These are phyloP conservation scores for Clonostachys sp. DNA, from an alignment of 2,329 filamentous ascomycete genomes.

Conservation along the genomic window DNA sequence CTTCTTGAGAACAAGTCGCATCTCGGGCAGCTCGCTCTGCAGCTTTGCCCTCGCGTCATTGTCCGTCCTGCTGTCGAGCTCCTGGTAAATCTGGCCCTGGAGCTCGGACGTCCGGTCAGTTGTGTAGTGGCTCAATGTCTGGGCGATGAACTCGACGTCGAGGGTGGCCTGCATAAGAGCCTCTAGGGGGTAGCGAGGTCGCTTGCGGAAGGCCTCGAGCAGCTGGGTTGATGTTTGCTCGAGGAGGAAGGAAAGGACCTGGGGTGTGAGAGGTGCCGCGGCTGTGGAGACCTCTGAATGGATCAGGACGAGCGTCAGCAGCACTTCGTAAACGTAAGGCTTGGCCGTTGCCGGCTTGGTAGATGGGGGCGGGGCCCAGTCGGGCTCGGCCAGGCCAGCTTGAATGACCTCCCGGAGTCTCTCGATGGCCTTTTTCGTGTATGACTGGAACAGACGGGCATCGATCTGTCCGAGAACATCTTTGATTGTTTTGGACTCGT, in stretches of 20 bases:
- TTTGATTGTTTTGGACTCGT: slow-evolving; percentile 86
- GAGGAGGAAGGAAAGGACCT: slow-evolving; percentile 82
- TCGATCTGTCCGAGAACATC: slow-evolving; percentile 92
- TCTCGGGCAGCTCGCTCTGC: slow-evolving; percentile 83
- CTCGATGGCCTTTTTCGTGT: slow-evolving; percentile 73
- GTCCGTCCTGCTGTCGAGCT: slow-evolving; percentile 84
- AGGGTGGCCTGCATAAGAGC: slow-evolving; percentile 95
- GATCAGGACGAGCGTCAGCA: slow-evolving; percentile 82
- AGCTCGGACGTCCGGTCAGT: slow-evolving; percentile 76
- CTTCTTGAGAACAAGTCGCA: slow-evolving; percentile 82
- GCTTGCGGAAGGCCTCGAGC: slow-evolving; percentile 71
- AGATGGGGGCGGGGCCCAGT: slow-evolving; percentile 61
- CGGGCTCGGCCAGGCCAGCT: slow-evolving; percentile 63
- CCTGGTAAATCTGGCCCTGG: slow-evolving; percentile 88
- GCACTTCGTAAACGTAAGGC: slow-evolving; percentile 84
- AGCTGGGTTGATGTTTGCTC: slow-evolving; percentile 77
- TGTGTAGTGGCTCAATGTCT: slow-evolving; percentile 87
- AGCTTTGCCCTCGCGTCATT: slow-evolving; percentile 75
- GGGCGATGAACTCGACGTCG: slow-evolving; percentile 93
- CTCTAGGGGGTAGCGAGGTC: slow-evolving; percentile 66
- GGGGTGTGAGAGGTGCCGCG: slow-evolving; percentile 67
- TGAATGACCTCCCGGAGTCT: slow-evolving; percentile 66
- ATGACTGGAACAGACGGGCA: slow-evolving; percentile 84
- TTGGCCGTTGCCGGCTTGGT: slow-evolving; percentile 68
- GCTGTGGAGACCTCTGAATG: slow-evolving; percentile 87